phyloP scores from a whole-genome alignment of 169 alveolate genomes.

The Cryptosporidium baileyi region DNA sequence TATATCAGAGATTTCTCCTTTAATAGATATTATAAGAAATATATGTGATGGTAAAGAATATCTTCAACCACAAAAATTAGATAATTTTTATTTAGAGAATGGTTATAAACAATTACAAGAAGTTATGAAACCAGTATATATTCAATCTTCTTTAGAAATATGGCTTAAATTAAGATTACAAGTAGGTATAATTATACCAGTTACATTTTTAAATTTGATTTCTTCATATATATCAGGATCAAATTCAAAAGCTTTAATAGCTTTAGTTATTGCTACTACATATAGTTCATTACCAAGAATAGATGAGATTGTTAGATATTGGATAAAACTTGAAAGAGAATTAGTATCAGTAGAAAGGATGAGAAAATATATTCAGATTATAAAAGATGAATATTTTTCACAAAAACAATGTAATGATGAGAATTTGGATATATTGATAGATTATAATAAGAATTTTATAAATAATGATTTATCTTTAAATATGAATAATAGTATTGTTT shows the following conservation, averaged over 20 bases:
- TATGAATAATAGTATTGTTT: background rate
- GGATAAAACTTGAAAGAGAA: slow-evolving; percentile 57
- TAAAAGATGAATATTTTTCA: background rate
- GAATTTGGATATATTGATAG: background rate
- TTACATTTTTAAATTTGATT: slow-evolving; percentile 33
- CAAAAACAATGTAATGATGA: background rate
- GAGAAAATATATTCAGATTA: slow-evolving; percentile 30
- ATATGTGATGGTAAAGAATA: slow-evolving; percentile 66
- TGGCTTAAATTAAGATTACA: slow-evolving; percentile 58
- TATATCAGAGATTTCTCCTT: slow-evolving; percentile 40
- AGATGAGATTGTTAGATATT: slow-evolving; percentile 60
- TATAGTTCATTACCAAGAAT: slow-evolving; percentile 39
- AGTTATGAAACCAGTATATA: slow-evolving; percentile 33
- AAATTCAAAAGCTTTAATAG: slow-evolving; percentile 10
- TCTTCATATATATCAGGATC: slow-evolving; percentile 3
- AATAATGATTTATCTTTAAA: background rate
- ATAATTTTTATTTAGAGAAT: slow-evolving; percentile 17
- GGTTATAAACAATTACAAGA: slow-evolving; percentile 48
- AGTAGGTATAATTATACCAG: slow-evolving; percentile 52
- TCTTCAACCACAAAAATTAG: slow-evolving; percentile 42
- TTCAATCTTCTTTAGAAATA: slow-evolving; percentile 43
- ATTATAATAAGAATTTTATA: too few relatives aligned
- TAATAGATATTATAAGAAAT: slow-evolving; percentile 48
- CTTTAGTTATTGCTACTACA: slow-evolving; percentile 39
- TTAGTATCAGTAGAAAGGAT: slow-evolving; percentile 58